Percentiles rank a stretch among this genome's conserved stretches.
phyloP scores from a whole-genome alignment of 257 asterid species.

The Lavandula angustifolia region DNA sequence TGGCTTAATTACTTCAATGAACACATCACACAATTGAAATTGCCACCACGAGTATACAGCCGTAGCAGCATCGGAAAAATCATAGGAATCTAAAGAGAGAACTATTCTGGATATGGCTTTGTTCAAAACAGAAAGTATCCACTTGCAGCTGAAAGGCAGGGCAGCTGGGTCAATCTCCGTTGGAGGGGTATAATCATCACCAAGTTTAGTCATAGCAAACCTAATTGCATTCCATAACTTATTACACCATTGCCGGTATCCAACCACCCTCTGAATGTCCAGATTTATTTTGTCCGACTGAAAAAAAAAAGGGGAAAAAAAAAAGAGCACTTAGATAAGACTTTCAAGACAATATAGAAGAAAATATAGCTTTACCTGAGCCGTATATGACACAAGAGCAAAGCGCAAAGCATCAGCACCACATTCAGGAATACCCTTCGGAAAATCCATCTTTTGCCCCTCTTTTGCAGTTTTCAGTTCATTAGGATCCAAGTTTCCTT shows the following conservation, averaged over 20 bases:
- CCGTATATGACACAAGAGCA: slow-evolving; percentile 92
- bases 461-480: slow-evolving; percentile 85
- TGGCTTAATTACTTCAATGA: slow-evolving; percentile 92
- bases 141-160: slow-evolving; percentile 93
- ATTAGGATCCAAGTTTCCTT: slow-evolving; percentile 84
- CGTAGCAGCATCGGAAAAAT: slow-evolving; percentile 91
- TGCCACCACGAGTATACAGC: slow-evolving; percentile 93
- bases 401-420: slow-evolving; percentile 97
- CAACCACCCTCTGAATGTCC: slow-evolving; percentile 92
- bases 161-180: slow-evolving; percentile 45
- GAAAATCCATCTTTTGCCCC: slow-evolving; percentile 87
- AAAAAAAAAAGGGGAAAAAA: slow-evolving; percentile 13
- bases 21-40: slow-evolving; percentile 85
- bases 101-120: slow-evolving; percentile 81
- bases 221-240: slow-evolving; percentile 95
- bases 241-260: slow-evolving; percentile 98
- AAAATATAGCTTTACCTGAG: slow-evolving; percentile 62
- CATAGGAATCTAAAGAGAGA: slow-evolving; percentile 62
- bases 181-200: slow-evolving; percentile 84
- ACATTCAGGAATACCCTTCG: slow-evolving; percentile 88
- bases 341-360: not conserved
- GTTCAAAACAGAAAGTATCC: slow-evolving; percentile 88
- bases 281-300: slow-evolving; percentile 92
- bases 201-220: slow-evolving; percentile 94
- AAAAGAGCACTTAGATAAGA: slow-evolving; percentile 21